Conservation (phyloP, 805 yeast genomes). For the Cyberlindnera amylophila region DNA sequence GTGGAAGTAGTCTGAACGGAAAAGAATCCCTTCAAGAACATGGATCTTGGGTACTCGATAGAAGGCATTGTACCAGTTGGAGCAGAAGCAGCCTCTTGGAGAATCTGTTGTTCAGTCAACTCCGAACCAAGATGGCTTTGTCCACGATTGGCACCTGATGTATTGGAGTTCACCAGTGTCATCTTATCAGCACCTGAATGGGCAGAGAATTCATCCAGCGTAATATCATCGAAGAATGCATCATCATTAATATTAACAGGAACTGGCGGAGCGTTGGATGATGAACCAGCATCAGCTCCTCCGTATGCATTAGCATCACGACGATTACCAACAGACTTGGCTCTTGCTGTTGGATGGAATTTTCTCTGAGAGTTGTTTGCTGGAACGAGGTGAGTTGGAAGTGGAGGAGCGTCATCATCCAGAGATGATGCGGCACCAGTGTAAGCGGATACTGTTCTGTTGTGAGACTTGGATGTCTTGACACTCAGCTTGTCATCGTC, state of each 20-base stretch:
- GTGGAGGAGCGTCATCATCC: conserved; percentile 9
- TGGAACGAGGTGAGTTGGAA: conserved; percentile 1
- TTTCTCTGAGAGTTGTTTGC: conserved; percentile 26
- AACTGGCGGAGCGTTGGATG: conserved; percentile 26
- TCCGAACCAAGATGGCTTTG: conserved; percentile 22
- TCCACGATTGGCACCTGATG: conserved; percentile 11
- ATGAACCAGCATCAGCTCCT: background rate
- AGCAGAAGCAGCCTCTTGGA: conserved; percentile 50
- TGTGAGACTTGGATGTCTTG: conserved; percentile 18
- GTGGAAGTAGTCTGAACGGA: conserved; percentile 94
- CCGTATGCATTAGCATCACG: conserved; percentile 37
- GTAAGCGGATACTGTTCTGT: conserved; percentile 29
- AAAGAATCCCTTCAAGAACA: conserved; percentile 89
- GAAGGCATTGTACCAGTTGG: conserved; percentile 85
- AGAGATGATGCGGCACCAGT: conserved; percentile 13
- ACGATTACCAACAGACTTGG: conserved; percentile 83
- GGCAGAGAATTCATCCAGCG: conserved; percentile 50
- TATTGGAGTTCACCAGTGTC: conserved; percentile 17
- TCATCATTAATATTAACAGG: conserved; percentile 38
- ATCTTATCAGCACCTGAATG: conserved; percentile 16
- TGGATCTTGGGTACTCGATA: conserved; percentile 86
- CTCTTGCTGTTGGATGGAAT: conserved; percentile 80
- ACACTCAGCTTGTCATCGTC: conserved; percentile 8
- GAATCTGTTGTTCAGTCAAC: conserved; percentile 45
- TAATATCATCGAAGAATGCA: conserved; percentile 48